Evolutionary conservation across 202 grass and related monocot genomes (phyloP).

Genomic region (Brachypodium distachyon): DNA sequence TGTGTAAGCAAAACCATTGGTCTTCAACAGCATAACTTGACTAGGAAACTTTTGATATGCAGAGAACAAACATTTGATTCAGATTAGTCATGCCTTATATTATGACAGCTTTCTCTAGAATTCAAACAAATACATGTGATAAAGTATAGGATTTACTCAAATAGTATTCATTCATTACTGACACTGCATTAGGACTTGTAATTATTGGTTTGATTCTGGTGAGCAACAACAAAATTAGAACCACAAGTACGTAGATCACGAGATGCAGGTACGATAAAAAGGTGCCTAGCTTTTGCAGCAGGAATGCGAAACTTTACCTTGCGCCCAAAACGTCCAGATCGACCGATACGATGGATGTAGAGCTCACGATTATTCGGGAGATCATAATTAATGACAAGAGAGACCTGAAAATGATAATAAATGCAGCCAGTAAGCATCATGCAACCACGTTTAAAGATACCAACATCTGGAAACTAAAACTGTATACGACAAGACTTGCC

Average conservation of each 20-base stretch:
- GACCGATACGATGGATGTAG: conserved; percentile 97
- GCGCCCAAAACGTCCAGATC: conserved; percentile 91
- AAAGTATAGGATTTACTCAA: neutral
- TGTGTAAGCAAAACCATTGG: neutral
- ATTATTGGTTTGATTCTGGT: neutral
- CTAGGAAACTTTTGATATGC: neutral
- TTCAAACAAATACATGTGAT: neutral
- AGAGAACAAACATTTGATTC: neutral
- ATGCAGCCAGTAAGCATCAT: neutral
- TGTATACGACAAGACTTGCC: conserved; percentile 22
- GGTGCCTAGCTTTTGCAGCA: neutral
- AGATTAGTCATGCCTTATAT: neutral
- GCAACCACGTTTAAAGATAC: neutral
- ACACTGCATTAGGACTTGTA: neutral
- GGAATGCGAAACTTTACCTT: conserved; percentile 44
- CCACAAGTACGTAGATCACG: neutral
- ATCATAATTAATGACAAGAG: conserved; percentile 98
- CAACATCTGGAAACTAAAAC: neutral
- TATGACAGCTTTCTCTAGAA: neutral
- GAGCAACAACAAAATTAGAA: neutral
- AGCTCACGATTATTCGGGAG: conserved; percentile 98
- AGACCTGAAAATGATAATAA: conserved; percentile 49
- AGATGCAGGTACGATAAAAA: neutral
- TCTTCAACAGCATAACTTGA: neutral
- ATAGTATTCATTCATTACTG: neutral